Evolutionary conservation across 176 grass and related monocot species (phyloP).

Genomic region (Eragrostis nindensis): DNA sequence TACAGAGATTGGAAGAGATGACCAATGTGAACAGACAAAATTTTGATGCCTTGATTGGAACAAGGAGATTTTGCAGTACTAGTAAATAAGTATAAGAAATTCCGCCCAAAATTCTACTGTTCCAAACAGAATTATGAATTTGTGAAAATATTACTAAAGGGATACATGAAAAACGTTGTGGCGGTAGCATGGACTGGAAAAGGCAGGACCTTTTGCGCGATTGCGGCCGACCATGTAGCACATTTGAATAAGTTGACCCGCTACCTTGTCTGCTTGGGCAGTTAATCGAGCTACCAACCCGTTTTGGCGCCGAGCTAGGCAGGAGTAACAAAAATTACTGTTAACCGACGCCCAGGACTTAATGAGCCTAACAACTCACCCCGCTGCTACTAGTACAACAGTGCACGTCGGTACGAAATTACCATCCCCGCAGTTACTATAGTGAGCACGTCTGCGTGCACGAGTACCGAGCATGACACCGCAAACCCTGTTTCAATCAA

Average conservation of each 20-base stretch:
- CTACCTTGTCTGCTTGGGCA: constrained; percentile 26
- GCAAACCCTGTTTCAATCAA: background rate
- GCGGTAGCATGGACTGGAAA: background rate
- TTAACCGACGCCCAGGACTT: constrained; percentile 28
- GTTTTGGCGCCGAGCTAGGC: background rate
- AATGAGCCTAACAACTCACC: constrained; percentile 44
- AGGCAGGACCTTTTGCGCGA: background rate
- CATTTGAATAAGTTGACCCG: constrained; percentile 23
- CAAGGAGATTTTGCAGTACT: background rate
- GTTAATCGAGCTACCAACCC: constrained; percentile 44
- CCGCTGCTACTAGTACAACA: constrained; percentile 9
- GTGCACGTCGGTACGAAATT: constrained; percentile 35
- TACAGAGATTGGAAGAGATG: background rate
- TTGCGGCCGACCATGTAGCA: background rate
- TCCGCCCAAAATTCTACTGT: background rate
- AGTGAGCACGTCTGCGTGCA: constrained; percentile 13
- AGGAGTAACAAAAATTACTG: constrained; percentile 44
- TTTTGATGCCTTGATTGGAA: background rate
- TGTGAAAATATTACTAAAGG: background rate
- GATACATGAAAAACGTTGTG: background rate
- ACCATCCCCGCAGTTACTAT: constrained; percentile 17
- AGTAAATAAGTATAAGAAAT: background rate
- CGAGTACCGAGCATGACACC: constrained; percentile 37
- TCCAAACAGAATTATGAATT: background rate
- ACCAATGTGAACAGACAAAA: background rate